Evolutionary conservation across 2,329 filamentous ascomycete genomes (phyloP).

Genomic region (Elsinoe fawcettii): DNA sequence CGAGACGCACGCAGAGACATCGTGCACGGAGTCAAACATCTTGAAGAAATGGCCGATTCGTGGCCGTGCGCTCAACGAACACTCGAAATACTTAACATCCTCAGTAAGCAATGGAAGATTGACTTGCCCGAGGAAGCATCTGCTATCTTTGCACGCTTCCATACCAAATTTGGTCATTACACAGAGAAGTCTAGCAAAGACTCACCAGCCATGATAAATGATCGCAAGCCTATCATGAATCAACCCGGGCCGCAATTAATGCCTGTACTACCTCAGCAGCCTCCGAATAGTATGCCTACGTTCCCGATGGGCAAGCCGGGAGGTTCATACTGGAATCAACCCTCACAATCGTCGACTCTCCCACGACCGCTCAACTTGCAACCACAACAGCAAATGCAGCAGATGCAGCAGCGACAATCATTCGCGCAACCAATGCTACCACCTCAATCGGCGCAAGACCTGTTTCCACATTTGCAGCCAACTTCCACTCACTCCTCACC

Average conservation of each 20-base stretch:
- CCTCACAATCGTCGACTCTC: background rate
- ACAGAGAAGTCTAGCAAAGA: conserved; percentile 28
- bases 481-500: conserved; percentile 9
- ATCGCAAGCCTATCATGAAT: background rate
- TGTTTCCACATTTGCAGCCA: background rate
- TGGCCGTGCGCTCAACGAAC: conserved; percentile 87
- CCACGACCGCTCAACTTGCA: conserved; percentile 6
- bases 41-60: conserved; percentile 91
- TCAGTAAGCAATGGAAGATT: conserved; percentile 83
- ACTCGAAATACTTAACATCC: conserved; percentile 73
- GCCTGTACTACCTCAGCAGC: conserved; percentile 4
- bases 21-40: conserved; percentile 78
- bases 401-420: conserved; percentile 18
- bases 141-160: conserved; percentile 65
- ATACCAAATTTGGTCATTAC: conserved; percentile 71
- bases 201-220: conserved; percentile 4
- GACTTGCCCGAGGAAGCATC: conserved; percentile 77
- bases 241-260: conserved; percentile 1
- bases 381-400: conserved; percentile 16
- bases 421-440: conserved; percentile 8
- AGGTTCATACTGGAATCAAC: background rate
- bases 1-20: conserved; percentile 87
- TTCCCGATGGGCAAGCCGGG: background rate
- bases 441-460: conserved; percentile 11
- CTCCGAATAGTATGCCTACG: background rate